Conservation (phyloP, 345 rosid genomes). For the Populus nigra region DNA sequence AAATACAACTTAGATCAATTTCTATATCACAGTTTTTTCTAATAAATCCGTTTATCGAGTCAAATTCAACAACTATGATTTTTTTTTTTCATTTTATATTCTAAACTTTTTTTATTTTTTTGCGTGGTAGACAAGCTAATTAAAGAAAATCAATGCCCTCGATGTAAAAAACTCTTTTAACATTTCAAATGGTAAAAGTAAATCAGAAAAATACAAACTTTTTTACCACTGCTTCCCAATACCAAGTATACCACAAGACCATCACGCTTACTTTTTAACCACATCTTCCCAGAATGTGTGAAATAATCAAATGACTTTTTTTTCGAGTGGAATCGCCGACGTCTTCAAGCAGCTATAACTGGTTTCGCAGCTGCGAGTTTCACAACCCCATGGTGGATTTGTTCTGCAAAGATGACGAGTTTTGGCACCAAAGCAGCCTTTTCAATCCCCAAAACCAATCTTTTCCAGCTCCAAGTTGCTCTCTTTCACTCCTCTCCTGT, state of each 20-base stretch:
- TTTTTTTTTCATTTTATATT: too few relatives aligned
- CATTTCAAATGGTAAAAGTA: too few relatives aligned
- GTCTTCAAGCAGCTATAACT: background rate
- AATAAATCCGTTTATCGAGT: too few relatives aligned
- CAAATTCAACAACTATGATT: too few relatives aligned
- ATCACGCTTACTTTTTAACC: background rate
- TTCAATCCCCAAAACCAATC: slow-evolving; percentile 34
- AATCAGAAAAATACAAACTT: too few relatives aligned
- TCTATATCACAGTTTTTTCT: too few relatives aligned
- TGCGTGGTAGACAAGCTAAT: too few relatives aligned
- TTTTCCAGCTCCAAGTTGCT: slow-evolving; percentile 27
- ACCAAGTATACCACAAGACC: background rate
- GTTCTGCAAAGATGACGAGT: slow-evolving; percentile 38
- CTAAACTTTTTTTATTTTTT: too few relatives aligned
- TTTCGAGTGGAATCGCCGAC: background rate
- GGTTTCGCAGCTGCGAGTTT: background rate
- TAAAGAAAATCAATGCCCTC: too few relatives aligned
- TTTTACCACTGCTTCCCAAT: background rate
- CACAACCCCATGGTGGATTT: background rate
- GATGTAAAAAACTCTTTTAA: too few relatives aligned
- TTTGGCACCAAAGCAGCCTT: slow-evolving; percentile 39
- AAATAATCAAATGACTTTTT: background rate
- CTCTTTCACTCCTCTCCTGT: slow-evolving; percentile 65
- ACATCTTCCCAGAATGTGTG: background rate
- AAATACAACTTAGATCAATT: too few relatives aligned